Percentiles rank a stretch among this genome's conserved stretches.
Conservation (phyloP, 2,329 filamentous ascomycete species). For the Cladosporium velox region DNA sequence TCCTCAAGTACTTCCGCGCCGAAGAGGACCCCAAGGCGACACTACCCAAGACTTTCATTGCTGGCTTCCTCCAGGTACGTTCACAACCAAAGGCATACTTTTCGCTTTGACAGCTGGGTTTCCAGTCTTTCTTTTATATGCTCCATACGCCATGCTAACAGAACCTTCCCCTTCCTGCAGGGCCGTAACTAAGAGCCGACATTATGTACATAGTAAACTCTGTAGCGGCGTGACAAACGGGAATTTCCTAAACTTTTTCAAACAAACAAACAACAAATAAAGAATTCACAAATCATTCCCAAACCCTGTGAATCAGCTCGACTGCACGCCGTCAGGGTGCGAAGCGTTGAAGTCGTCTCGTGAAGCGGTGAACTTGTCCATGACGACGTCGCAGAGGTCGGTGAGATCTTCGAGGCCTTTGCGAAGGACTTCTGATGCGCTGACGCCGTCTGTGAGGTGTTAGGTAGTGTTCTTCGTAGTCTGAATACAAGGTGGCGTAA, state of each 20-base stretch:
- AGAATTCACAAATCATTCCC: background rate
- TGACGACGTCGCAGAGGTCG: constrained; percentile 88
- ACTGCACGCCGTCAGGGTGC: constrained; percentile 30
- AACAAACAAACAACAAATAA: constrained; percentile 1
- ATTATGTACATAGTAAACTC: constrained; percentile 22
- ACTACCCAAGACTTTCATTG: constrained; percentile 87
- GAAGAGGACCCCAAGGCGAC: constrained; percentile 76
- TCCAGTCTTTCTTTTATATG: background rate
- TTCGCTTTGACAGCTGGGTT: constrained; percentile 32
- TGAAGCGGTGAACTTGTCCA: constrained; percentile 79
- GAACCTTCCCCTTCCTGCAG: constrained; percentile 19
- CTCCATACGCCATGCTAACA: constrained; percentile 17
- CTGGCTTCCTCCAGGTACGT: constrained; percentile 88
- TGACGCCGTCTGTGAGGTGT: constrained; percentile 65
- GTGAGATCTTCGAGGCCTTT: constrained; percentile 89
- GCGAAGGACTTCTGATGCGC: constrained; percentile 79
- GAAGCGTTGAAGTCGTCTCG: constrained; percentile 60
- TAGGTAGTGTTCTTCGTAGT: background rate
- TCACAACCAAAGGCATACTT: constrained; percentile 20
- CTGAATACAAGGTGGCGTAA: constrained; percentile 39
- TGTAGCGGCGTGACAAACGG: constrained; percentile 17
- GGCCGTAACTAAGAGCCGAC: constrained; percentile 30
- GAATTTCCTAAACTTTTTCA: constrained; percentile 9
- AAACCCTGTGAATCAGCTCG: constrained; percentile 3
- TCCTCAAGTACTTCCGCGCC: constrained; percentile 94